phyloP scores from a whole-genome alignment of 2,329 filamentous ascomycete species.

The Aspergillus unguis region DNA sequence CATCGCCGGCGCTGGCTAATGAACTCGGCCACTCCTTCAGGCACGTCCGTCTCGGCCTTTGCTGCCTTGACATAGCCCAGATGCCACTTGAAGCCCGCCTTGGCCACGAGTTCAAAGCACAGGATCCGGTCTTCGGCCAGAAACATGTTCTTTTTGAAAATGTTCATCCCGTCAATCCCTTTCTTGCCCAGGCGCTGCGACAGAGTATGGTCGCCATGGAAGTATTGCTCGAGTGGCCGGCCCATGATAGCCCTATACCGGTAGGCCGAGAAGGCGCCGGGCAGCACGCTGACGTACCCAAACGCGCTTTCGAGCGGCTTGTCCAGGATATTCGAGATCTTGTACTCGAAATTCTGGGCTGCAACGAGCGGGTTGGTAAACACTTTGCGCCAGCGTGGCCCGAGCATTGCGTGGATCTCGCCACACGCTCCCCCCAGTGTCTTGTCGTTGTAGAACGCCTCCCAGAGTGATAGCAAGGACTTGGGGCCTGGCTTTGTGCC shows the following conservation, averaged over 20 bases:
- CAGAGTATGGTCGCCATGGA: slow-evolving; percentile 97
- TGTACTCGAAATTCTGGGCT: slow-evolving; percentile 98
- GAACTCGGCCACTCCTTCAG: slow-evolving; percentile 89
- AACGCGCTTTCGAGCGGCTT: slow-evolving; percentile 97
- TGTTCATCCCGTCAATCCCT: slow-evolving; percentile 99
- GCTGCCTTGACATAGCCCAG: slow-evolving; percentile 97
- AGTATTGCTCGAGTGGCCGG: slow-evolving; percentile 94
- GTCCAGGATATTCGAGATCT: slow-evolving; percentile 98
- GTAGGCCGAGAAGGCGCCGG: slow-evolving; percentile 99
- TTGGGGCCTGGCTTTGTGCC: slow-evolving; percentile 94
- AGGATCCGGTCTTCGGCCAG: slow-evolving; percentile 99
- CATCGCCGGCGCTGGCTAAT: slow-evolving; percentile 97
- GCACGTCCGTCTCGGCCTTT: slow-evolving; percentile 98
- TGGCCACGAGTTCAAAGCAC: slow-evolving; percentile 97
- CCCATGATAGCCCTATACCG: slow-evolving; percentile 98
- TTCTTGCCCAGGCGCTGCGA: slow-evolving; percentile 95
- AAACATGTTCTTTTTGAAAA: slow-evolving; percentile 99
- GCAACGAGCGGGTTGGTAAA: slow-evolving; percentile 92
- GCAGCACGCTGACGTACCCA: slow-evolving; percentile 95
- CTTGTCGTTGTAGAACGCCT: slow-evolving; percentile 99
- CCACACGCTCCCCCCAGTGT: slow-evolving; percentile 96
- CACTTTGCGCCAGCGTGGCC: slow-evolving; percentile 78
- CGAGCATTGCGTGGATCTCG: slow-evolving; percentile 98
- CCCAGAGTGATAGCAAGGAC: slow-evolving; percentile 90
- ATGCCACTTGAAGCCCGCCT: slow-evolving; percentile 99